These are phyloP conservation scores for Podila verticillata DNA, from an alignment of 192 early-diverging fungal genomes.

Conservation along the genomic window DNA sequence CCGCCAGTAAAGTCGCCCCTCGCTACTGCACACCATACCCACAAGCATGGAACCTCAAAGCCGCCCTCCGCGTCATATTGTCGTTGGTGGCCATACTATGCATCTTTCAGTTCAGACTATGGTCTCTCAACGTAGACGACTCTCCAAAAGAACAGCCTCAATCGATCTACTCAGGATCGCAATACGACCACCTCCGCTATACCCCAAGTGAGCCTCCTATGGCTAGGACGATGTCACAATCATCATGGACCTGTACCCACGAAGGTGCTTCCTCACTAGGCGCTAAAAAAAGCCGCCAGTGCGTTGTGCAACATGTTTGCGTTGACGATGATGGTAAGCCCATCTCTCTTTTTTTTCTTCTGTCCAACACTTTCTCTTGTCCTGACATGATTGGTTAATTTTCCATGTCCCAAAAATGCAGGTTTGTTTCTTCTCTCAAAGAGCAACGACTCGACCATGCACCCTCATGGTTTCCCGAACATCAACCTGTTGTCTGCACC, in stretches of 20 bases:
- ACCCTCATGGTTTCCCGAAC: background rate
- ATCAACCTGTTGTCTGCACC: conserved; percentile 14
- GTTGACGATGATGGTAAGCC: conserved; percentile 11
- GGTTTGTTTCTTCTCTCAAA: conserved; percentile 3
- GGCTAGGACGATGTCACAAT: background rate
- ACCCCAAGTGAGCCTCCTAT: background rate
- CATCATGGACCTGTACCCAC: conserved; percentile 11
- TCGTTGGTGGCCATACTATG: no score
- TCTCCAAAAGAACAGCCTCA: no score
- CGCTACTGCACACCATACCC: no score
- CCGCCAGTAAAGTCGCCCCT: no score
- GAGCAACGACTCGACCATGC: background rate
- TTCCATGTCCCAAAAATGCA: background rate
- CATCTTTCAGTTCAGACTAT: no score
- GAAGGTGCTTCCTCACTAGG: conserved; percentile 1
- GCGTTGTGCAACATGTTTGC: conserved; percentile 10
- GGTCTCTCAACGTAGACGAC: no score
- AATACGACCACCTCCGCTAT: background rate
- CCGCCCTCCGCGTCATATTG: no score
- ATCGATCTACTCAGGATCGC: no score
- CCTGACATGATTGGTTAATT: no score
- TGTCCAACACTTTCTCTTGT: no score
- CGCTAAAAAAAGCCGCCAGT: conserved; percentile 16
- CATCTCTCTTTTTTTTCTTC: background rate
- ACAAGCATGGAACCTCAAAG: no score